Percentiles rank a stretch among this genome's conserved stretches.
phyloP scores from a whole-genome alignment of 148 eudicot genomes.

The Tetragonia tetragonoides region DNA sequence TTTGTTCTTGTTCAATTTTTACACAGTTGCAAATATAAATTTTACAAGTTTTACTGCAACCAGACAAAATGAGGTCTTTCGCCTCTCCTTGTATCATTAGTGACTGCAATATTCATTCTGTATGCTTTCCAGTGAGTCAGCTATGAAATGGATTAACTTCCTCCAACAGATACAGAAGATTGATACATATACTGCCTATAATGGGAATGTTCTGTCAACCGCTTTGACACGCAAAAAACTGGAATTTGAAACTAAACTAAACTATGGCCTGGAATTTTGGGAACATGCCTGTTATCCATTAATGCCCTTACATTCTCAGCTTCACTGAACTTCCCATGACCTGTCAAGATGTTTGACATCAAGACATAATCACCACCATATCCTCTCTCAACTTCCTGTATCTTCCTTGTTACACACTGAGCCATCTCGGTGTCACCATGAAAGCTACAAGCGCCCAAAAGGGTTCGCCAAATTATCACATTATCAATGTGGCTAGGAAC shows the following conservation, averaged over 20 bases:
- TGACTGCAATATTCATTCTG: background rate
- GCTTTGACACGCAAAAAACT: too few species aligned
- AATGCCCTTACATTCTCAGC: slow-evolving; percentile 43
- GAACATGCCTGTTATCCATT: slow-evolving; percentile 40
- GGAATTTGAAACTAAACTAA: too few species aligned
- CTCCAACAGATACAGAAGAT: background rate
- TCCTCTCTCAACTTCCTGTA: slow-evolving; percentile 50
- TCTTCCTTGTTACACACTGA: slow-evolving; percentile 40
- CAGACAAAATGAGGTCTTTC: background rate
- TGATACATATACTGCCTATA: background rate
- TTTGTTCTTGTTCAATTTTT: too few species aligned
- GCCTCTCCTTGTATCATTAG: background rate
- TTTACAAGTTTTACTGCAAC: too few species aligned
- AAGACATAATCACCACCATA: slow-evolving; percentile 74
- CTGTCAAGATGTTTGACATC: slow-evolving; percentile 55
- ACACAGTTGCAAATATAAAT: too few species aligned
- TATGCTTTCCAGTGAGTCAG: background rate
- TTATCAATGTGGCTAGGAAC: slow-evolving; percentile 34
- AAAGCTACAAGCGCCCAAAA: slow-evolving; percentile 64
- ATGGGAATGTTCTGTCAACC: too few species aligned
- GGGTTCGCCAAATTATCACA: slow-evolving; percentile 72
- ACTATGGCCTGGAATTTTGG: slow-evolving; percentile 45
- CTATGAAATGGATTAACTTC: background rate
- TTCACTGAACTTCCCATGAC: slow-evolving; percentile 48
- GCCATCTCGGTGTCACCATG: slow-evolving; percentile 57